A percentile compares a stretch with the other conserved stretches of the same genome.
Conservation (phyloP, 2,329 filamentous ascomycete genomes). For the Aspergillus versicolor region DNA sequence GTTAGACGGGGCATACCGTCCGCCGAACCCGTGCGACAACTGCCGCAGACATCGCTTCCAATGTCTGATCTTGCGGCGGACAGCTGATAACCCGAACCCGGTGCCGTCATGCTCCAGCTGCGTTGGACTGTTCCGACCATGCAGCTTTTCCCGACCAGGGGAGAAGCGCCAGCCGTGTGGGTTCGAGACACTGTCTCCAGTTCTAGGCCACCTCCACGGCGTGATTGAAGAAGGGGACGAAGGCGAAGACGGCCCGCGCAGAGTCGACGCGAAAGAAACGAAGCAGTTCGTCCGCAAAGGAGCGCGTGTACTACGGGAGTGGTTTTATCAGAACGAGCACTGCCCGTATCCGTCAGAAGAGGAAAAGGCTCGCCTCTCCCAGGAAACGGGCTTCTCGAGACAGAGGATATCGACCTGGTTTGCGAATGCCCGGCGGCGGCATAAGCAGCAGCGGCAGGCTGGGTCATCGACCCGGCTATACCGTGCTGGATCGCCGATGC, state of each 20-base stretch:
- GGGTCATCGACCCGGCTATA: constrained; percentile 30
- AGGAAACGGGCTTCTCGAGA: constrained; percentile 47
- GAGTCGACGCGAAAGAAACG: constrained; percentile 22
- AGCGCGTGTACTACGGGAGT: constrained; percentile 45
- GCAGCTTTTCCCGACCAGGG: constrained; percentile 45
- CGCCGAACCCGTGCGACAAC: constrained; percentile 45
- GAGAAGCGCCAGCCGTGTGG: constrained; percentile 46
- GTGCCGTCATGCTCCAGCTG: constrained; percentile 51
- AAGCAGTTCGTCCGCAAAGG: constrained; percentile 48
- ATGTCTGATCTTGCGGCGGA: constrained; percentile 51
- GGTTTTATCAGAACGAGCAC: constrained; percentile 48
- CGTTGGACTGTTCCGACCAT: constrained; percentile 52
- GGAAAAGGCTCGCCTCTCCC: constrained; percentile 43
- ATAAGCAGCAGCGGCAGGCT: constrained; percentile 36
- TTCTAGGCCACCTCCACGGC: constrained; percentile 52
- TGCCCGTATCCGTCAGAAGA: constrained; percentile 52
- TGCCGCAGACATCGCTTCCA: constrained; percentile 48
- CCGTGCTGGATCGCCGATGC: constrained; percentile 47
- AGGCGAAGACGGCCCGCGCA: not conserved
- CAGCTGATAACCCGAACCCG: constrained; percentile 50
- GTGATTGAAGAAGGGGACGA: constrained; percentile 41
- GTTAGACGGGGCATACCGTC: constrained; percentile 44
- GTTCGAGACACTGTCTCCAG: constrained; percentile 50
- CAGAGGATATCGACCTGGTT: constrained; percentile 53
- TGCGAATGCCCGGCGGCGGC: constrained; percentile 51